phyloP scores from a whole-genome alignment of 1,139 yeast species.

The Blastobotrys persicus region DNA sequence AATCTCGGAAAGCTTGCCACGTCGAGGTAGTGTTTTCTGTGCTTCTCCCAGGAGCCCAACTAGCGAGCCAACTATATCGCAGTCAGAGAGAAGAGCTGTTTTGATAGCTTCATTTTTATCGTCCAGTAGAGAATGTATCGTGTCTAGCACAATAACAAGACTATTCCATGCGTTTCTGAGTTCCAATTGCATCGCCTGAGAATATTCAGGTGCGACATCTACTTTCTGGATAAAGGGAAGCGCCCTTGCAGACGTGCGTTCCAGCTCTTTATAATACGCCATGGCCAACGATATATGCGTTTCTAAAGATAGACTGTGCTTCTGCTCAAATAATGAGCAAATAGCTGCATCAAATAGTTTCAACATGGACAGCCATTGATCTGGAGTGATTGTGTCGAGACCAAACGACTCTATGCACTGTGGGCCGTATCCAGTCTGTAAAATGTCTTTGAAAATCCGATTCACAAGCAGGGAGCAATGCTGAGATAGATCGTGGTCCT shows the following conservation, averaged over 20 bases:
- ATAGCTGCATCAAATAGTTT: conserved; percentile 28
- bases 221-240: conserved; percentile 21
- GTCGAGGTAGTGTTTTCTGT: conserved; percentile 29
- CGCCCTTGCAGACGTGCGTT: conserved; percentile 17
- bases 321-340: conserved; percentile 16
- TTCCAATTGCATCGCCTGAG: conserved; percentile 16
- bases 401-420: conserved; percentile 17
- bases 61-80: conserved; percentile 16
- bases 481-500: conserved; percentile 14
- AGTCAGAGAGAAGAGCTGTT: conserved; percentile 4
- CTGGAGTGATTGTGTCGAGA: conserved; percentile 12
- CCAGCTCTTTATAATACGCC: conserved; percentile 11
- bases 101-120: conserved; percentile 6
- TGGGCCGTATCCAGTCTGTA: conserved; percentile 19
- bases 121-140: conserved; percentile 20
- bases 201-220: conserved; percentile 18
- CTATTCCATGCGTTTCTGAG: conserved; percentile 21
- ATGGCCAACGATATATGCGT: conserved; percentile 2
- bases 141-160: conserved; percentile 21
- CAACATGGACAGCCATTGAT: conserved; percentile 24
- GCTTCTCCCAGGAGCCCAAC: conserved; percentile 28
- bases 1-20: conserved; percentile 28
- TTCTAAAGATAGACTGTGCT: background rate
- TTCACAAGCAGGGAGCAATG: conserved; percentile 14
- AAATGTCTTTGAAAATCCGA: conserved; percentile 15